Conservation (phyloP, 1,284 basidiomycete species). For the Apiotrichum sp. region DNA sequence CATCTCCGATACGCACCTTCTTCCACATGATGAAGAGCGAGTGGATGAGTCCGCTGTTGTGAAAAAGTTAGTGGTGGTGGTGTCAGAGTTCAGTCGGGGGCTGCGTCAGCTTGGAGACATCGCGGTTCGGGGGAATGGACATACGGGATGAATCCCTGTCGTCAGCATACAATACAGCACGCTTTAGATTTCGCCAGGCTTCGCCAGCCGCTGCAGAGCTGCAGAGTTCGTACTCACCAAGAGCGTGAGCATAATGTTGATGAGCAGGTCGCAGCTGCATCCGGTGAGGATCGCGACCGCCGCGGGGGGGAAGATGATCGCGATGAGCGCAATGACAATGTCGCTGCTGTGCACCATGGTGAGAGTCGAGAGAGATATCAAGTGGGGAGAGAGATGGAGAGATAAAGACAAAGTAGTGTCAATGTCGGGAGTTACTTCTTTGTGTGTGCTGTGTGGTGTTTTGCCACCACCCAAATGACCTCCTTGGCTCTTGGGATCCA, state of each 20-base stretch:
- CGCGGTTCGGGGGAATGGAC: background rate
- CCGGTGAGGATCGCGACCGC: conserved; percentile 67
- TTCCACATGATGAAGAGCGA: conserved; percentile 50
- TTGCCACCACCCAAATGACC: too few relatives aligned
- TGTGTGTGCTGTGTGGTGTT: too few relatives aligned
- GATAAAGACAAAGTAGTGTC: too few relatives aligned
- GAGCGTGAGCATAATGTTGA: conserved; percentile 56
- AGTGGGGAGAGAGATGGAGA: too few relatives aligned
- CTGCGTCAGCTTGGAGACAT: background rate
- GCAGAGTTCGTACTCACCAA: conserved; percentile 12
- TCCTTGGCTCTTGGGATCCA: too few relatives aligned
- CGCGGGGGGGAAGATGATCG: conserved; percentile 58
- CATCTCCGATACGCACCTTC: conserved; percentile 4
- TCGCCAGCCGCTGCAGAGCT: too few relatives aligned
- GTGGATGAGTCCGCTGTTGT: conserved; percentile 47
- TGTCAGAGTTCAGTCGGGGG: background rate
- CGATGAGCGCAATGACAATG: conserved; percentile 38
- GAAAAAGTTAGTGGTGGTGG: background rate
- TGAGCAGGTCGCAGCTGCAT: conserved; percentile 70
- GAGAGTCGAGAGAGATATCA: background rate
- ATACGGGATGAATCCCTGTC: conserved; percentile 26
- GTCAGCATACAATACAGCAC: too few relatives aligned
- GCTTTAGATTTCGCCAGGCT: too few relatives aligned
- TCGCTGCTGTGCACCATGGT: conserved; percentile 42
- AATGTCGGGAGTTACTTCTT: too few relatives aligned